These are phyloP conservation scores for Heliosperma pusillum DNA, from an alignment of 148 eudicot species.

Conservation along the genomic window DNA sequence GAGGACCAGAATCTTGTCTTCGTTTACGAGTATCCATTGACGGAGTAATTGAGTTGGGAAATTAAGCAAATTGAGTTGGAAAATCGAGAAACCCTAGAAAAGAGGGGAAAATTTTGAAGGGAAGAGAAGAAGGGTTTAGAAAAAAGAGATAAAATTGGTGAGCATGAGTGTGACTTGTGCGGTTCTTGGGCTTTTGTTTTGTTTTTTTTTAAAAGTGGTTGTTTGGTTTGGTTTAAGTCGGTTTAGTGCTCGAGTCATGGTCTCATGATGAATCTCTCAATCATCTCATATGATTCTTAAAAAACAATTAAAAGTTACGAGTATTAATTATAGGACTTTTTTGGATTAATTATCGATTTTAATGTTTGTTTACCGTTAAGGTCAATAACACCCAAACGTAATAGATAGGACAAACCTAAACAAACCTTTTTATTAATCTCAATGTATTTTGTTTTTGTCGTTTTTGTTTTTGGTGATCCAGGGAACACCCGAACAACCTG, in stretches of 20 bases:
- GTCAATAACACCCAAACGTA: too few species aligned
- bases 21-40: slow-evolving; percentile 47
- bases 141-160: background rate
- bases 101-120: slow-evolving; percentile 16
- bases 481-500: too few species aligned
- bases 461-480: too few species aligned
- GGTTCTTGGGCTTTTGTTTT: background rate
- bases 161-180: background rate
- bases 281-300: too few species aligned
- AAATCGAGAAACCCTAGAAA: slow-evolving; percentile 26
- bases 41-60: background rate
- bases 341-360: too few species aligned
- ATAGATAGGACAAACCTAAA: too few species aligned
- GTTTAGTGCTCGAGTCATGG: background rate
- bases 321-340: too few species aligned
- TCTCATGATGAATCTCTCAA: too few species aligned
- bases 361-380: too few species aligned
- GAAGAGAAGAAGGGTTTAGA: background rate
- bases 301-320: too few species aligned
- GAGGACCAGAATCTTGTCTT: slow-evolving; percentile 24
- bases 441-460: too few species aligned
- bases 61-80: background rate
- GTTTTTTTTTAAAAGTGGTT: background rate
- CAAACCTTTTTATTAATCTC: too few species aligned
- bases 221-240: background rate